Evolutionary conservation across 352 stramenopile species (phyloP), one percentile per base, ranked within the genome.

Genomic region (Pythium diclinum): DNA sequence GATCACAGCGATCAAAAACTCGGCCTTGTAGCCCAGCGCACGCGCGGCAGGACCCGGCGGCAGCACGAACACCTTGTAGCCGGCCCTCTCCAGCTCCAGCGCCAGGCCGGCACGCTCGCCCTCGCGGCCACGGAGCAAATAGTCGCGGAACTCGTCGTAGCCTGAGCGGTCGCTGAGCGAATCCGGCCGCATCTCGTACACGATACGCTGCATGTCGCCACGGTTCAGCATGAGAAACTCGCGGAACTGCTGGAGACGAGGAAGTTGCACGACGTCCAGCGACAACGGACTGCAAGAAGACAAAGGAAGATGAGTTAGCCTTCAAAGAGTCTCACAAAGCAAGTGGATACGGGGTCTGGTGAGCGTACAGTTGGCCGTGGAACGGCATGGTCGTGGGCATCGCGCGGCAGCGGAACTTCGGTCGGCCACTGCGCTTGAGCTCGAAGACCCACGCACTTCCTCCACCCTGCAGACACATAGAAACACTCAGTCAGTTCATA

Each of bases 11-110:
- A 94, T 73, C 79, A 94, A 78, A 19, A 85, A 62, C 9, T 85
- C 73, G 46, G 64, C 75, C 55, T 89, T 88, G 73, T 94, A 94
- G 53, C 85, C 85, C 28, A 94, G 64, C 23, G 77, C 65, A n/a
- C 85, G 78, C 13, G 83, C 72, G 40, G 79, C 83, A 42, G 77
- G 62, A 17, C 85, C 83, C 0, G 85, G 83, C 44, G 85, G 85
- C 38, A 94, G 54, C 53, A 94, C 78, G 69, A 94, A 92, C 48
- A 91, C 68, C 57, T 92, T 92, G 67, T 80, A 91, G 6, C 83
- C 78, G 25, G 78, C 72, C 2, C 73, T 60, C 21, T 94, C 83
- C 67, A 91, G 82, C 64, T 90, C 77, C 30, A 72, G 59, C 9
- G 83, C 76, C 16, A 76, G 68, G 8, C 85, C 85, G 3, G 83